Evolutionary conservation across 2,329 filamentous ascomycete species (phyloP), one percentile per base, ranked within the genome.

Genomic region (Thelonectria blattea): DNA sequence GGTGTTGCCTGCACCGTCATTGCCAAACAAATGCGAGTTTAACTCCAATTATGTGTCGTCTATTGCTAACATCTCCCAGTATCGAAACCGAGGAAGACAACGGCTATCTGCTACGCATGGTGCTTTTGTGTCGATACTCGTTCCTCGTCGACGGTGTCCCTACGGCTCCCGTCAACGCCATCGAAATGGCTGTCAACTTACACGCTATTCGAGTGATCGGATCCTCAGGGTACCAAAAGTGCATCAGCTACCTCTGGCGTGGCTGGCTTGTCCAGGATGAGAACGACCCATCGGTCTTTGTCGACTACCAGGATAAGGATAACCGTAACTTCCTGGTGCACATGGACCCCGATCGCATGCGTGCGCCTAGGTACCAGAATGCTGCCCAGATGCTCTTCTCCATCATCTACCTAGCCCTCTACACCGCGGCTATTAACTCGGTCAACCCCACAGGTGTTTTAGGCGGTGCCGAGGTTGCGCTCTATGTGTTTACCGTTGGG

Each of bases 221-320:
- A 2, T 94, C 91, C 1, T 93, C 92, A 0, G 94, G 95, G 22
- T 99, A 98, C 75, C 95, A 98, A 67, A 97, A 96, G 78, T 98
- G 94, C 73, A 92, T 98, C 71, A 87, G 84, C 63, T 92, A 96
- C 72, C 87, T 99, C 8, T 99, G 95, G 95, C 87, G 88, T 63
- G 95, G 95, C 18, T 99, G 95, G 95, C 82, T 98, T 9, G 88
- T 97, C n/a, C 95, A 98, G 74, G 92, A 97, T 66, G 93, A 97
- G 69, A 84, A 93, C 51, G 93, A 98, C 68, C 91, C 94, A 0
- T 88, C 89, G n/a, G 88, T 88, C 53, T 99, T 99, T 73, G 85
- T 97, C 55, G 89, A 93, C 72, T 99, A 96, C 80, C 87, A 89
- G 68, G 83, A 92, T 61, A 92, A 92, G 73, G 91, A 89, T 60